These are phyloP conservation scores for Exophiala calicioides DNA, from an alignment of 2,329 filamentous ascomycete genomes.

Conservation along the genomic window DNA sequence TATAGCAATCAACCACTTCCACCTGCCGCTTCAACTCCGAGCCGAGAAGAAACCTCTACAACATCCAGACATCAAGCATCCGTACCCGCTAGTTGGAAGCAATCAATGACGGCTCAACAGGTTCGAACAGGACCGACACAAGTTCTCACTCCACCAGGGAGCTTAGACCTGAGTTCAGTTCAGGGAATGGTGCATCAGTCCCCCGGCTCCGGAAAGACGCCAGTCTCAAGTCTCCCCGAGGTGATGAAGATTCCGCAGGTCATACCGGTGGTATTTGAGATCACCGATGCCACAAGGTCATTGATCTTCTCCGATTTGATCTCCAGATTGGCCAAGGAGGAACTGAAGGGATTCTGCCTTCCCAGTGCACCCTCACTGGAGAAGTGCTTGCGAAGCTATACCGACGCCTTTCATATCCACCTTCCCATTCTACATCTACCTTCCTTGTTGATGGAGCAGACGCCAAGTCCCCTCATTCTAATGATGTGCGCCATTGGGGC, in stretches of 20 bases:
- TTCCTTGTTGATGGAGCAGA: background rate
- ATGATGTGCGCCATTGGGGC: slow-evolving; percentile 1
- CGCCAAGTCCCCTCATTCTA: background rate
- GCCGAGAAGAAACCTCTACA: too few relatives aligned
- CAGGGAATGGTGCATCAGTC: too few relatives aligned
- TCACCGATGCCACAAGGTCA: background rate
- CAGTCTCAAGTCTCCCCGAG: too few relatives aligned
- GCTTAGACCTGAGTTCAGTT: too few relatives aligned
- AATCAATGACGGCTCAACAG: too few relatives aligned
- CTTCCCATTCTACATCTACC: background rate
- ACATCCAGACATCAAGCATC: too few relatives aligned
- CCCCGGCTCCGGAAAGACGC: too few relatives aligned
- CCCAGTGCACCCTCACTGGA: background rate
- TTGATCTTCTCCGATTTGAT: background rate
- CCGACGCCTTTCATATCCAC: slow-evolving; percentile 1
- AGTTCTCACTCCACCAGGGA: too few relatives aligned
- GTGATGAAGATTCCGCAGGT: background rate
- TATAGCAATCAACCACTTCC: too few relatives aligned
- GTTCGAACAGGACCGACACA: too few relatives aligned
- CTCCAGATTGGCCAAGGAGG: background rate
- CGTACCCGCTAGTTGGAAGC: too few relatives aligned
- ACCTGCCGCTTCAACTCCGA: too few relatives aligned
- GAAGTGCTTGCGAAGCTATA: slow-evolving; percentile 1
- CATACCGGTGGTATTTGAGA: background rate
- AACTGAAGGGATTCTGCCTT: background rate